Base-by-base conservation (phyloP, 257 asterid species). In the Gentiana dahurica region DNA sequence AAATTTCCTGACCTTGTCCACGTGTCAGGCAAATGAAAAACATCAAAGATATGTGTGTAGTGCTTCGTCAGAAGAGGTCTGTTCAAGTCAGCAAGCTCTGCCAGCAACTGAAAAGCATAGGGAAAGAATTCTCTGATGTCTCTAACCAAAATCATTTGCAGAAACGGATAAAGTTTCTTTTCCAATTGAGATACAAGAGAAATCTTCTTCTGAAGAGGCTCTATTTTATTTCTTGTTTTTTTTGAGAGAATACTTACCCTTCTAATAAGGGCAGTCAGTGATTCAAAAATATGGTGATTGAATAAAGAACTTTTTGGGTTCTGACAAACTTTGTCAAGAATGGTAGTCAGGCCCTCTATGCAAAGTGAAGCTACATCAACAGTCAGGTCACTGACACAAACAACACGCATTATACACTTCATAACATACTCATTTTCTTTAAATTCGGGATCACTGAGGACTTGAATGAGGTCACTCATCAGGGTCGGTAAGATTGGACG, bases 341-440 rank as follows among this genome's bases (percentile, higher is more conserved):
- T 81, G 54, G 73, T 58, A 1, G 83, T 71, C 68, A 91, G 79
- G 57, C 94, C 88, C 66, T 66, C 73, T 70, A 87, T 82, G 80
- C 95, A 91, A 59, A 90, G 85, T 58, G 82, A 72, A 58, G 94
- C 94, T 68, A 87, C 84, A 51, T 87, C 96, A 24, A 44, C 82
- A 36, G 94, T 70, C 59, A 85, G 75, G 62, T 70, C 82, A 55
- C 94, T 93, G 34, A 79, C 84, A 56, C 94, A 92, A 72, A 87
- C 94, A 69, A 91, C 98, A 68, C 98, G 81, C 94, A 85, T 76
- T 63, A 91, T 79, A 80, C 98, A 91, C 77, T 87, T 85, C 98
- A 91, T 91, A 60, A 85, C 90, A 75, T 87, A 87, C 63, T 85
- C 94, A 68, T 91, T 91, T 80, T 91, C 98, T 78, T 91, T 96